A percentile compares a stretch with the other conserved stretches of the same genome.
Conservation (phyloP, 2,329 filamentous ascomycete species). For the Cordyceps militaris region DNA sequence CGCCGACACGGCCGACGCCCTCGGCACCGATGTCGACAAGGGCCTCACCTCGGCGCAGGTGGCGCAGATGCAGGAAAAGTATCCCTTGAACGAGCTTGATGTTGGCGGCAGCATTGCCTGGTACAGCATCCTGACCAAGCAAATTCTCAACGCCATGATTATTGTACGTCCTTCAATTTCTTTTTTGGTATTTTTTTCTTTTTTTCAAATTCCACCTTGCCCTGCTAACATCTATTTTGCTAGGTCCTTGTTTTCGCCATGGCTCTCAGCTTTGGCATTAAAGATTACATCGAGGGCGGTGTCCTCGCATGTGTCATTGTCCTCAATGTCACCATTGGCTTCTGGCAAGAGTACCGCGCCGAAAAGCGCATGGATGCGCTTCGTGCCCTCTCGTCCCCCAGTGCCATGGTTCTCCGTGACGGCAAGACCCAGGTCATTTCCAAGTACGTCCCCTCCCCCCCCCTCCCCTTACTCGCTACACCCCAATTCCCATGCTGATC, state of each 20-base stretch:
- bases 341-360: constrained; percentile 57
- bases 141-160: constrained; percentile 73
- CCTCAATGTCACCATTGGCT: constrained; percentile 63
- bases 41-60: constrained; percentile 58
- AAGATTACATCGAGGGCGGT: constrained; percentile 60
- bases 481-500: constrained; percentile 14
- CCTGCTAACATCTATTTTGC: neutral
- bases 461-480: neutral
- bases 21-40: constrained; percentile 58
- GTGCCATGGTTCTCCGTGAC: constrained; percentile 53
- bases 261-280: constrained; percentile 60
- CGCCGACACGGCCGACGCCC: constrained; percentile 54
- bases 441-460: constrained; percentile 37
- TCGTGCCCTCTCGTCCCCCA: constrained; percentile 54
- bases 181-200: neutral
- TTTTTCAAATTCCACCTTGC: neutral
- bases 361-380: constrained; percentile 62
- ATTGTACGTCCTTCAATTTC: constrained; percentile 40
- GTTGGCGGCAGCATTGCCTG: constrained; percentile 59
- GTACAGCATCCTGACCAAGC: constrained; percentile 66
- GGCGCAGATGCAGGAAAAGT: constrained; percentile 47
- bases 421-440: constrained; percentile 50
- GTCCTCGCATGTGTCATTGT: constrained; percentile 61
- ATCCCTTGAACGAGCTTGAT: constrained; percentile 64
- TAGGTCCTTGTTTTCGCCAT: constrained; percentile 72